Evolutionary conservation across 257 asterid genomes (phyloP), one percentile per base, ranked within the genome.

Genomic region (Solanum ossicruentum): DNA sequence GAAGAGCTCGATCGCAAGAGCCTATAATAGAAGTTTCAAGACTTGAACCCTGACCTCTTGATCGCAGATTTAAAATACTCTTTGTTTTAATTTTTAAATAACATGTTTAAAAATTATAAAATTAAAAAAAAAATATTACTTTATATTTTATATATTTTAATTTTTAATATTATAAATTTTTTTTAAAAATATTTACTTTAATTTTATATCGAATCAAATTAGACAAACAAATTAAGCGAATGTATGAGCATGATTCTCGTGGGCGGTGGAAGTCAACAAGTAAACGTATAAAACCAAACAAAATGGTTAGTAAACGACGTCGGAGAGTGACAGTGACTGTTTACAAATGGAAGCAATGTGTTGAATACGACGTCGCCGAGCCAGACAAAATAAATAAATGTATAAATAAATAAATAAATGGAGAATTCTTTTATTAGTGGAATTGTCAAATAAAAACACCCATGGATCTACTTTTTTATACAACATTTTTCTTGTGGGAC

Each of bases 301-400:
- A 65, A 85, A 84, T 12, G 39, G 91, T 85, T 85, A 54, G 21
- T 70, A 80, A 56, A 81, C 89, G 89, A 81, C 47, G 81, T 82
- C 51, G 20, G 89, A 84, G n/a, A 51, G 61, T 2, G 91, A 90
- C 87, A 70, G 63, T 81, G 36, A 67, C 32, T 86, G 58, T 89
- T 72, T 65, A 82, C 81, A 51, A 32, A 73, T 80, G 21, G 85
- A 45, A 45, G 51, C 47, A 61, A 39, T 10, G 43, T 41, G 43
- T 41, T 66, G 86, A 86, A 63, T 79, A 78, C 63, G 88, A 86
- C 70, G 49, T 45, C 21, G 83, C 77, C 83, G 77, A 45, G 86
- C 65, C 12, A 18, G 60, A 75, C 66, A 84, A 58, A 58, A 51
- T 69, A 58, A 12, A 69, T 28, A 28, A 28, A 28, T 28, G 28